Conservation (phyloP, 441 rosid genomes). For the Populus hybrid region DNA sequence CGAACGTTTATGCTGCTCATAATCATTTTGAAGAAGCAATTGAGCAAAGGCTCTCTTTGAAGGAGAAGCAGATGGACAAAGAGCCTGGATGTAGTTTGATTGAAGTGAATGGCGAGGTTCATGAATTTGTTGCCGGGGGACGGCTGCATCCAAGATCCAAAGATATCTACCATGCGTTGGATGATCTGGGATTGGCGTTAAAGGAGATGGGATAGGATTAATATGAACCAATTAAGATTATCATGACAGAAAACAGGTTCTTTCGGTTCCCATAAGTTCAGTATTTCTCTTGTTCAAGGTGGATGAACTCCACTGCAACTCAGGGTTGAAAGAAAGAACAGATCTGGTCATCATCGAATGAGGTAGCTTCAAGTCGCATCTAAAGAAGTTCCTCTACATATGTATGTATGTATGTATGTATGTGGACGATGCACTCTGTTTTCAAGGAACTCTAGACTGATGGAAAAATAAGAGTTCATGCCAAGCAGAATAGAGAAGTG, state of each 20-base stretch:
- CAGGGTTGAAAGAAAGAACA: background rate
- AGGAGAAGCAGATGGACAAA: constrained; percentile 38
- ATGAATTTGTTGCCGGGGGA: constrained; percentile 46
- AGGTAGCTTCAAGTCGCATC: background rate
- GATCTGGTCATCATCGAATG: background rate
- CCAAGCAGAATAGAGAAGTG: background rate
- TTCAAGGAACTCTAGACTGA: background rate
- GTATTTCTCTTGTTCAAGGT: background rate
- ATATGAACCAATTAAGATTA: background rate
- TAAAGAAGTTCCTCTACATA: background rate
- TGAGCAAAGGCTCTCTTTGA: constrained; percentile 37
- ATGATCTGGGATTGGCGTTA: constrained; percentile 28
- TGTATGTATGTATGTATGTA: background rate
- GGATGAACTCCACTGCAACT: background rate
- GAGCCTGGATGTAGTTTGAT: constrained; percentile 50
- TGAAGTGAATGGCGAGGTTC: constrained; percentile 40
- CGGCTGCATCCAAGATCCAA: constrained; percentile 39
- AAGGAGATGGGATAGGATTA: constrained; percentile 13
- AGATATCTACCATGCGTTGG: constrained; percentile 48
- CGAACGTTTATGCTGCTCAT: constrained; percentile 44
- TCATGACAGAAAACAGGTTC: background rate
- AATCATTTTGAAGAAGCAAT: constrained; percentile 45
- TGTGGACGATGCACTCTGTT: background rate
- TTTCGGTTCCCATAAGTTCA: background rate
- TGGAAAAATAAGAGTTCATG: background rate